phyloP scores from a whole-genome alignment of 129 eudicot species.

The Solidago caesia region DNA sequence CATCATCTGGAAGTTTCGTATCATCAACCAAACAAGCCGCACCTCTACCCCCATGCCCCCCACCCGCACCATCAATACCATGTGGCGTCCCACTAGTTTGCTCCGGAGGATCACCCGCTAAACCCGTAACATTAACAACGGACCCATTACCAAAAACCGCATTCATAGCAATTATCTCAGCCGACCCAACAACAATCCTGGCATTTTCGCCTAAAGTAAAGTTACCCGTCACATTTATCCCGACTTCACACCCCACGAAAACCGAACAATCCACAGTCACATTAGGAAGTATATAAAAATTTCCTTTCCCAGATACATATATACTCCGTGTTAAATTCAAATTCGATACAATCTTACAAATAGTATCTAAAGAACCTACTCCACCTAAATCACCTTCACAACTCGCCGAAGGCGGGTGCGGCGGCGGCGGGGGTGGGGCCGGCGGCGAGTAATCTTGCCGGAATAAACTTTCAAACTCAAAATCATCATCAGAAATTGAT shows the following conservation, averaged over 20 bases:
- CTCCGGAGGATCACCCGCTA: conserved; percentile 75
- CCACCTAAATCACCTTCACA: conserved; percentile 83
- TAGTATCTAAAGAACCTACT: conserved; percentile 79
- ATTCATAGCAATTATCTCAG: conserved; percentile 54
- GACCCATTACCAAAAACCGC: conserved; percentile 60
- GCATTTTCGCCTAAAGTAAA: conserved; percentile 74
- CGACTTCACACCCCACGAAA: conserved; percentile 59
- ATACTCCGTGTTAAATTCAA: conserved; percentile 57
- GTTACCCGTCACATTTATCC: conserved; percentile 69
- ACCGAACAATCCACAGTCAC: conserved; percentile 53
- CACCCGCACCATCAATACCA: conserved; percentile 86
- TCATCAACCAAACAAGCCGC: conserved; percentile 81
- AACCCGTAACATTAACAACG: conserved; percentile 60
- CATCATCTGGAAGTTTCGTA: conserved; percentile 71
- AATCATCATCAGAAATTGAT: conserved; percentile 25
- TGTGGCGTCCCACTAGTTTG: conserved; percentile 93
- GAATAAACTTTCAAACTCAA: conserved; percentile 28
- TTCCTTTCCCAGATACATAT: conserved; percentile 82
- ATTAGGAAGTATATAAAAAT: conserved; percentile 65
- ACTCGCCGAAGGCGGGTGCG: conserved; percentile 77
- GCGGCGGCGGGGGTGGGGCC: conserved; percentile 96
- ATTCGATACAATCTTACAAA: conserved; percentile 69
- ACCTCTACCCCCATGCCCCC: conserved; percentile 93
- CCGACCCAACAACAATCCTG: conserved; percentile 45
- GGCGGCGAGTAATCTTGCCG: conserved; percentile 95